Base-by-base conservation (phyloP, 1,284 basidiomycete genomes). In the Porogramme epimiltina region DNA sequence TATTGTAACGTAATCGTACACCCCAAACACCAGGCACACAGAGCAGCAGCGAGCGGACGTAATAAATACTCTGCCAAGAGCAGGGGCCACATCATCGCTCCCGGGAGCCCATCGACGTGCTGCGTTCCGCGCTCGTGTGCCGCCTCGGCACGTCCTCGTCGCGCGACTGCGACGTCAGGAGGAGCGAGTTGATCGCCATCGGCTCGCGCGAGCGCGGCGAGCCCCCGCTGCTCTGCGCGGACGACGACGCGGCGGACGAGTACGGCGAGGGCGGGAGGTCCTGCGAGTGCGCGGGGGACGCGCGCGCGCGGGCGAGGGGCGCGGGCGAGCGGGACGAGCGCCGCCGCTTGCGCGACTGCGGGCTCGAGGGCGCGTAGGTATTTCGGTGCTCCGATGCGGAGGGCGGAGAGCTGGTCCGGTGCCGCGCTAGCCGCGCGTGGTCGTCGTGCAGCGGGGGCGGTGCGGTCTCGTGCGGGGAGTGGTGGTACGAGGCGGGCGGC, bases 121-220 rank as follows among this genome's bases (percentile, higher is more conserved):
- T 58, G 24, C 62, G 52, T 42, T 58, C 62, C 20, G 60, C 55
- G 45, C 60, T 62, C 3, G 49, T 54, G 49, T 57, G 53, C 33
- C 62, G 54, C 24, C 56, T 57, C 36, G 58, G 55, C 18, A 49
- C 54, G 23, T 60, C 56, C 25, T 58, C 53, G 33, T 59, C 60
- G 24, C 55, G 40, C 6, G 45, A 47, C 11, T 51, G 51, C 6
- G 58, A 45, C 24, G 43, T 55, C 47, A 63, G 49, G 55, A 89
- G 84, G 19, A 89, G 71, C 18, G 66, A 63, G 48, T 66, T 67
- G 44, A 70, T 70, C n/a, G 66, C 62, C 66, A 70, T 70, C 19
- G 61, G 56, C 49, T 68, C 68, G 40, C 68, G 61, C 22, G 68
- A 66, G 16, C 68, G 63, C 10, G 68, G 68, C 15, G 68, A 70